Conservation (phyloP, 1,284 basidiomycete genomes). For the Boletus austroedulis region DNA sequence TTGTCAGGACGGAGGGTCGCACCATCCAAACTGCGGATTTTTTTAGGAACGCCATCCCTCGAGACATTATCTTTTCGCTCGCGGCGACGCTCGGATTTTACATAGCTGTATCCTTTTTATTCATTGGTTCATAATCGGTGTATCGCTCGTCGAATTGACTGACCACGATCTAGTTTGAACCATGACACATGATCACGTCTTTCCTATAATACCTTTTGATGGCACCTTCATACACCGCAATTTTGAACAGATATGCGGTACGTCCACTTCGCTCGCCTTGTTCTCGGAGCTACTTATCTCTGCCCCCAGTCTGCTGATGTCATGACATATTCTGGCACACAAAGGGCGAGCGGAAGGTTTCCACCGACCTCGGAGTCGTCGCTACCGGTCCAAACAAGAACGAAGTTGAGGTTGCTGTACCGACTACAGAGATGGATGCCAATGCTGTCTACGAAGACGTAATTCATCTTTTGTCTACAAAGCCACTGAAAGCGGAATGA, state of each 20-base stretch:
- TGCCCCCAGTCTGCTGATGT: slow-evolving; percentile 77
- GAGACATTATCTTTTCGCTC: slow-evolving; percentile 83
- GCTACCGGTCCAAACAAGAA: slow-evolving; percentile 54
- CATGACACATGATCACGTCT: slow-evolving; percentile 93
- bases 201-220: slow-evolving; percentile 91
- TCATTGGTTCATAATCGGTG: slow-evolving; percentile 55
- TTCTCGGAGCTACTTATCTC: slow-evolving; percentile 6
- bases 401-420: slow-evolving; percentile 79
- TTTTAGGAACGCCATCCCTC: slow-evolving; percentile 76
- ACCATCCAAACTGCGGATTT: slow-evolving; percentile 53
- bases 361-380: slow-evolving; percentile 82
- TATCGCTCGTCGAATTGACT: slow-evolving; percentile 1
- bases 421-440: slow-evolving; percentile 83
- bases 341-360: slow-evolving; percentile 85
- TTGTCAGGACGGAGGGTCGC: slow-evolving; percentile 47
- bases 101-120: slow-evolving; percentile 73
- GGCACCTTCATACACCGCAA: slow-evolving; percentile 89
- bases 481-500: slow-evolving; percentile 67
- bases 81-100: slow-evolving; percentile 87
- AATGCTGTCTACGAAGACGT: slow-evolving; percentile 86
- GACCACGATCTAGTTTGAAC: slow-evolving; percentile 61
- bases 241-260: slow-evolving; percentile 86
- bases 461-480: slow-evolving; percentile 69
- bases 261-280: slow-evolving; percentile 31
- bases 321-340: slow-evolving; percentile 90